Evolutionary conservation across 148 eudicot genomes (phyloP), one percentile per base, ranked within the genome.

Genomic region (Limonium bicolor): DNA sequence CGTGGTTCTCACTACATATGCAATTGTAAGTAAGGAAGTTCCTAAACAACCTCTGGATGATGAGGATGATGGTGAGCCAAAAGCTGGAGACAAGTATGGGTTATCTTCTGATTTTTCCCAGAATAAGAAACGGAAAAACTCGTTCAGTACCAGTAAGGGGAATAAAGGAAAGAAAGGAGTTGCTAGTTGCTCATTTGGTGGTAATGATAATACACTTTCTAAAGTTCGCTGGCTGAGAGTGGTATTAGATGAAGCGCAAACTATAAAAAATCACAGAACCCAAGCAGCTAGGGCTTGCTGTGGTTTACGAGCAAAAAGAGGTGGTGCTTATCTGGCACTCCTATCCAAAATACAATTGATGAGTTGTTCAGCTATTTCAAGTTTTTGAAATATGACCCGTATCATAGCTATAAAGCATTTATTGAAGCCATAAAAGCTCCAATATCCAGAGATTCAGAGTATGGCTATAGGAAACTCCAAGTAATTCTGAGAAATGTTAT

Each of bases 291-390:
- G 95, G 73, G 85, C 99, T 11, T 90, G 99, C 68, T 90, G 88
- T 56, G 90, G 99, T 47, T 73, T 90, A 55, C 69, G 88, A 70
- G 99, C 99, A 90, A 90, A 56, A 70, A 67, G 42, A 68, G 99
- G 46, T 90, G 99, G 99, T 90, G 99, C 68, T 69, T 90, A 66
- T 90, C 99, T 50, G 99, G 99, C 57, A 85, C 99, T 9, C 99
- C 99, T 3, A 85, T 90, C 62, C 99, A 90, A 52, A 90, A 90
- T 74, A 60, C 95, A 19, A 54, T 90, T 44, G 99, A 90, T 67
- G 99, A 90, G 51, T 41, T 90, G 60, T 90, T 67, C 66, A 90
- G 99, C 54, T 90, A 90, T 61, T 90, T 90, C 64, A 76, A 88
- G 53, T 90, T 80, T 68, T 64, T 90, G 71, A 76, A 68, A 53